Percentiles rank a stretch among this genome's conserved stretches.
phyloP scores from a whole-genome alignment of 2,329 filamentous ascomycete species.

The Zymoseptoria pseudotritici region DNA sequence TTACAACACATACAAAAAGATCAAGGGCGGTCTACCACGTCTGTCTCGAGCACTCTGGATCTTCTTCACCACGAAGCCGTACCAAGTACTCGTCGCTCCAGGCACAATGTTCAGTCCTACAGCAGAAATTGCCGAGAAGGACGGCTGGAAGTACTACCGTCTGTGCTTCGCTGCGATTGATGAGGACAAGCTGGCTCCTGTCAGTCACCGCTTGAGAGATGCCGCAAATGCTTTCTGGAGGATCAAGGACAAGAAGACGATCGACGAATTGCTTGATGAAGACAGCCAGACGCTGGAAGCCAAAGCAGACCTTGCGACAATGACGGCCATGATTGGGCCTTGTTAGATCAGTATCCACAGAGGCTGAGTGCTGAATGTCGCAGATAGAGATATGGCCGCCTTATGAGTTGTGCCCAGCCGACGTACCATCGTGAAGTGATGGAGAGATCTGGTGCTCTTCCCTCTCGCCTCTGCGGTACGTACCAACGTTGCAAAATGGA shows the following conservation, averaged over 20 bases:
- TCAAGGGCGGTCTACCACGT: slow-evolving; percentile 37
- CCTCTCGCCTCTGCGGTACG: background rate
- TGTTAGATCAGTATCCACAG: slow-evolving; percentile 10
- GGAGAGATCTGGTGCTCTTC: background rate
- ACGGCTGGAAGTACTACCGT: slow-evolving; percentile 65
- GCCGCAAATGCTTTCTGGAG: slow-evolving; percentile 70
- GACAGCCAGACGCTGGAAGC: slow-evolving; percentile 17
- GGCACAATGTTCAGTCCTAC: slow-evolving; percentile 68
- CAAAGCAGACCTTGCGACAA: slow-evolving; percentile 2
- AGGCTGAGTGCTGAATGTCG: background rate
- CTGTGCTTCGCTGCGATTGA: slow-evolving; percentile 80
- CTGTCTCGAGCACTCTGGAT: slow-evolving; percentile 64
- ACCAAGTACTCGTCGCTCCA: slow-evolving; percentile 62
- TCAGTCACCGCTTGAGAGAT: slow-evolving; percentile 57
- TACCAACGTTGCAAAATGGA: background rate
- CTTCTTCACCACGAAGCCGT: slow-evolving; percentile 60
- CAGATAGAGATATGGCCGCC: background rate
- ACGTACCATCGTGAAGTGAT: background rate
- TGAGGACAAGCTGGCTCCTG: slow-evolving; percentile 58
- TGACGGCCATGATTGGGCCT: slow-evolving; percentile 16
- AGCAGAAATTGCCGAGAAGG: slow-evolving; percentile 47
- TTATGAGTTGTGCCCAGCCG: background rate
- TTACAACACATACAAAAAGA: slow-evolving; percentile 43
- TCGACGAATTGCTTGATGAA: slow-evolving; percentile 55
- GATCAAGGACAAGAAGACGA: slow-evolving; percentile 57